Evolutionary conservation across 2,329 filamentous ascomycete species (phyloP).

Genomic region (Fusarium nisikadoi): DNA sequence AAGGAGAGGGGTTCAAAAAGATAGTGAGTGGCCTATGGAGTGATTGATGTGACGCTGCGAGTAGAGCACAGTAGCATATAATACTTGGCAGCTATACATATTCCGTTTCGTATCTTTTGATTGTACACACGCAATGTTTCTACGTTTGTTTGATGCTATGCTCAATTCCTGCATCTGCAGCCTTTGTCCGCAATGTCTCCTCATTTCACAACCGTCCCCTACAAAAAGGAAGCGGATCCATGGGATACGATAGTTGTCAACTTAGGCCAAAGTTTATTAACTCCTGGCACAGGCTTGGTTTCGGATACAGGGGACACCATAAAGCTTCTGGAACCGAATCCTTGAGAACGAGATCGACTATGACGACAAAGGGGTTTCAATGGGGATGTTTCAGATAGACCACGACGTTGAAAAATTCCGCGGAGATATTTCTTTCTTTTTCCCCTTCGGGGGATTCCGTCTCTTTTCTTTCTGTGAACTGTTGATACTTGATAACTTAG

Average conservation of each 20-base stretch:
- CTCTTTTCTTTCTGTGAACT: neutral
- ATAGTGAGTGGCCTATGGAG: neutral
- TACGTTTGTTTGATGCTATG: neutral
- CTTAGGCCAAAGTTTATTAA: conserved; percentile 13
- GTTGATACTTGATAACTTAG: neutral
- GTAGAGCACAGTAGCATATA: neutral
- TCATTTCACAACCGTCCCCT: neutral
- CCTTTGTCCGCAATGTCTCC: neutral
- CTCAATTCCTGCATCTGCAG: neutral
- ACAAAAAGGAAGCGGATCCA: conserved; percentile 16
- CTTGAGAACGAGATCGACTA: conserved; percentile 25
- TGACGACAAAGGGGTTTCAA: conserved; percentile 25
- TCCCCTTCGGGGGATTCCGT: neutral
- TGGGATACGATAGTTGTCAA: neutral
- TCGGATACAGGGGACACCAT: conserved; percentile 17
- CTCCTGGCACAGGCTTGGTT: conserved; percentile 2
- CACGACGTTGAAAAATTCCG: conserved; percentile 10
- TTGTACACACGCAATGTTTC: neutral
- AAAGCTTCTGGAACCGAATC: conserved; percentile 24
- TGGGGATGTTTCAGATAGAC: conserved; percentile 17
- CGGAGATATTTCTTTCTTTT: neutral
- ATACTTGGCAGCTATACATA: neutral
- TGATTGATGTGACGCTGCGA: neutral
- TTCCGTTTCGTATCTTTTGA: conserved; percentile 1
- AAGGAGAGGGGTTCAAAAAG: conserved; percentile 17